phyloP scores from a whole-genome alignment of 1,139 yeast genomes.

The Magnusiomyces tetraspermus region DNA sequence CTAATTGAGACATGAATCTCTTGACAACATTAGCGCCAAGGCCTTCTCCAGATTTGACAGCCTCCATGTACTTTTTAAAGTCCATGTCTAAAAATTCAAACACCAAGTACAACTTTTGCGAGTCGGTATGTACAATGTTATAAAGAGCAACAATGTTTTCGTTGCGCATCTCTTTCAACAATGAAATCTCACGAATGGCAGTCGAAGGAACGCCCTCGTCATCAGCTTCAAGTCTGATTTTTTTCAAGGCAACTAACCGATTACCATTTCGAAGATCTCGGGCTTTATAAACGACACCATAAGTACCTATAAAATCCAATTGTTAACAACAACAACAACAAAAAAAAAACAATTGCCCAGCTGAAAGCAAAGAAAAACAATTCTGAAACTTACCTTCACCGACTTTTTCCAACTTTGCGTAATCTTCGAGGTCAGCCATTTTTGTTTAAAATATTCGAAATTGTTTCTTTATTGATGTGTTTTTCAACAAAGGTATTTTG shows the following conservation, averaged over 20 bases:
- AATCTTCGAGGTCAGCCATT: conserved; percentile 84
- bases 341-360: neutral
- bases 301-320: conserved; percentile 46
- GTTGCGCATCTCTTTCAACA: conserved; percentile 84
- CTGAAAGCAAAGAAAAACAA: too few species aligned
- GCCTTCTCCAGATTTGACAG: conserved; percentile 85
- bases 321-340: neutral
- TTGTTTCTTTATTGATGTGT: neutral
- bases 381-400: conserved; percentile 79
- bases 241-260: conserved; percentile 87
- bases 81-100: conserved; percentile 91
- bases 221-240: conserved; percentile 90
- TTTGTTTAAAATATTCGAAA: neutral
- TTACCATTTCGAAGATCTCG: conserved; percentile 81
- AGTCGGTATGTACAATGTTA: conserved; percentile 95
- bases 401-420: conserved; percentile 87
- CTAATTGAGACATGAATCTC: conserved; percentile 84
- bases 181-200: conserved; percentile 91
- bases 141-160: conserved; percentile 84
- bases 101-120: conserved; percentile 85
- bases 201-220: conserved; percentile 99
- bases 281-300: conserved; percentile 97
- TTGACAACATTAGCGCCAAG: conserved; percentile 86
- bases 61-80: conserved; percentile 93
- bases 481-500: neutral